A percentile compares a stretch with the other conserved stretches of the same genome.
Conservation (phyloP, 805 yeast species). For the Saitoella complicata region DNA sequence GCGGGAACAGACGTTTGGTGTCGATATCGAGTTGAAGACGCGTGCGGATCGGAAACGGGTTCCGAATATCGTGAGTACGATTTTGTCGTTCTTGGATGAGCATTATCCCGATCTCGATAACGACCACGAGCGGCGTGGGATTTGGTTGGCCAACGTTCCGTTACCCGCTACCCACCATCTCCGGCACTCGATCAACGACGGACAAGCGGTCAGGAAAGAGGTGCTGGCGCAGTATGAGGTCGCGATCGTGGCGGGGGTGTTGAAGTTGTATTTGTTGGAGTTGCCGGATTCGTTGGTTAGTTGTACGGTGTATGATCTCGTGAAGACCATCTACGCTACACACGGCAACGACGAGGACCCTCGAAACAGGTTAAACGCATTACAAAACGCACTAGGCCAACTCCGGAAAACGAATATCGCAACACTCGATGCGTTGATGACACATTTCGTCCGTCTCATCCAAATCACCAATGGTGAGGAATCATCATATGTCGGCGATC, state of each 20-base stretch:
- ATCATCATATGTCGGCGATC: constrained; percentile 20
- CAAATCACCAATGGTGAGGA: constrained; percentile 27
- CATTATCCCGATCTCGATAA: constrained; percentile 47
- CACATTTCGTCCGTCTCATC: constrained; percentile 55
- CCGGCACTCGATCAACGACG: constrained; percentile 35
- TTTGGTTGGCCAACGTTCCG: constrained; percentile 56
- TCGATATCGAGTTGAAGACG: constrained; percentile 54
- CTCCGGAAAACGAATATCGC: constrained; percentile 59
- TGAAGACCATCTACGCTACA: constrained; percentile 48
- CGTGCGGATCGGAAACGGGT: constrained; percentile 58
- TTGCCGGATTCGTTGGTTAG: constrained; percentile 66
- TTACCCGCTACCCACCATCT: constrained; percentile 44
- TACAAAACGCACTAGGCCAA: constrained; percentile 45
- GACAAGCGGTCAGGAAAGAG: constrained; percentile 16
- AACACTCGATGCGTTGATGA: constrained; percentile 61
- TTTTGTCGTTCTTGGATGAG: constrained; percentile 49
- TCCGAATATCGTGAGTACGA: constrained; percentile 47
- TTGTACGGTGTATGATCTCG: constrained; percentile 43
- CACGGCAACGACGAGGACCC: constrained; percentile 25
- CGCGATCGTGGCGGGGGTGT: constrained; percentile 45
- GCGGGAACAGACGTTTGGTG: constrained; percentile 60
- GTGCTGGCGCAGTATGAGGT: constrained; percentile 29
- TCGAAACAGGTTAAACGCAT: constrained; percentile 32
- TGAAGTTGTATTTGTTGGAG: constrained; percentile 61
- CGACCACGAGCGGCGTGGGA: constrained; percentile 49